These are phyloP conservation scores for Ophiosphaerella narmari DNA, from an alignment of 2,329 filamentous ascomycete genomes.

Conservation along the genomic window DNA sequence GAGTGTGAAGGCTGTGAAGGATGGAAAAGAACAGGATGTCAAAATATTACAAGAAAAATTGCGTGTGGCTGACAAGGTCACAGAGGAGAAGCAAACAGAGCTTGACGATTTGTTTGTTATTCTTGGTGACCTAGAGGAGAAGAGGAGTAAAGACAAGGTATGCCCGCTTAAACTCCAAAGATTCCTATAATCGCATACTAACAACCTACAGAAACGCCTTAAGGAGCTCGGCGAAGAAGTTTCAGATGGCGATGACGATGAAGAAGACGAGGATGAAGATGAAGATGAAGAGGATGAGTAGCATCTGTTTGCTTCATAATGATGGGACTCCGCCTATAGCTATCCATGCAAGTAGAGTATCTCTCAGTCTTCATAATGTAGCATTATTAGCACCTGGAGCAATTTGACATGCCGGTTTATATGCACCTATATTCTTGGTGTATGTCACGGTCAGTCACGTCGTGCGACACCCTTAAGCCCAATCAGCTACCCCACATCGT, in stretches of 20 bases:
- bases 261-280: conserved; percentile 38
- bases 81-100: conserved; percentile 52
- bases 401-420: no score
- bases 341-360: no score
- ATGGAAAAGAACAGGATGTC: conserved; percentile 25
- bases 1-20: conserved; percentile 7
- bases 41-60: conserved; percentile 55
- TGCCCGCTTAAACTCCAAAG: background rate
- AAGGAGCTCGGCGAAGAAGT: conserved; percentile 53
- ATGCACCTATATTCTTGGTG: no score
- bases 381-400: no score
- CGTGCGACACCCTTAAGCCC: no score
- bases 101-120: conserved; percentile 56
- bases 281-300: conserved; percentile 26
- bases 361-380: no score
- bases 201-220: conserved; percentile 49
- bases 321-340: background rate
- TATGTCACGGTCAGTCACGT: no score
- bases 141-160: conserved; percentile 48
- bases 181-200: conserved; percentile 8
- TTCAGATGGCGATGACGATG: conserved; percentile 47
- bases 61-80: conserved; percentile 38
- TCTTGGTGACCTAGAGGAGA: conserved; percentile 54
- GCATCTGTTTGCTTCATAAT: conserved; percentile 1
- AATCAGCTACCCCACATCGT: no score